Evolutionary conservation across 192 early-diverging fungal genomes (phyloP).

Genomic region (Backusella mclennaniae): DNA sequence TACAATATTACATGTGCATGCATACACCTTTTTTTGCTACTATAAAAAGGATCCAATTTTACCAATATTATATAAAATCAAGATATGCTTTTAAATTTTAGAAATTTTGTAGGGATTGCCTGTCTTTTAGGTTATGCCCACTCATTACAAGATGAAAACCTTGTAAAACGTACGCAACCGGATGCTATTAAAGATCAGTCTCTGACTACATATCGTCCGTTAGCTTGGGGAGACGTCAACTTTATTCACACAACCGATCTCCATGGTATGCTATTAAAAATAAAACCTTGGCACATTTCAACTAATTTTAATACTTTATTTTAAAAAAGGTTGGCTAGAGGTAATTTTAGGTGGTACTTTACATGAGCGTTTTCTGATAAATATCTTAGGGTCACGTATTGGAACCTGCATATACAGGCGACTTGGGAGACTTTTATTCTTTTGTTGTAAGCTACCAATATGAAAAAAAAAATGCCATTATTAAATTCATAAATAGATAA

Average conservation of each 20-base stretch:
- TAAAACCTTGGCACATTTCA: neutral
- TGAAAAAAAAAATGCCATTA: neutral
- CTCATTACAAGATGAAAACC: neutral
- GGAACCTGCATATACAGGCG: slow-evolving; percentile 41
- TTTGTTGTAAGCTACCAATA: slow-evolving; percentile 36
- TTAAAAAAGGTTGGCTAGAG: slow-evolving; percentile 24
- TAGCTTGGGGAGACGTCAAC: slow-evolving; percentile 53
- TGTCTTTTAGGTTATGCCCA: neutral
- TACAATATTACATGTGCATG: neutral
- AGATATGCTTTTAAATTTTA: neutral
- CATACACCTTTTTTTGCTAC: neutral
- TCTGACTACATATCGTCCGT: slow-evolving; percentile 18
- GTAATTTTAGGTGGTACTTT: neutral
- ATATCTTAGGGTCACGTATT: slow-evolving; percentile 23
- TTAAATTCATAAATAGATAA: slow-evolving; percentile 11
- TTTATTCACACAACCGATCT: slow-evolving; percentile 48
- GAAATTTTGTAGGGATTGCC: neutral
- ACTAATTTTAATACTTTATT: neutral
- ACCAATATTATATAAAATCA: neutral
- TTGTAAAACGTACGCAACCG: slow-evolving; percentile 28
- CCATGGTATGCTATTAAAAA: slow-evolving; percentile 17
- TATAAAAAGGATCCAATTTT: neutral
- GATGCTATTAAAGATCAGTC: slow-evolving; percentile 17
- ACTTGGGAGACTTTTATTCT: slow-evolving; percentile 54
- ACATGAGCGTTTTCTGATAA: neutral